A percentile compares a stretch with the other conserved stretches of the same genome.
These are phyloP conservation scores for Blastobotrys arbuscula DNA, from an alignment of 1,139 yeast species.

Conservation along the genomic window DNA sequence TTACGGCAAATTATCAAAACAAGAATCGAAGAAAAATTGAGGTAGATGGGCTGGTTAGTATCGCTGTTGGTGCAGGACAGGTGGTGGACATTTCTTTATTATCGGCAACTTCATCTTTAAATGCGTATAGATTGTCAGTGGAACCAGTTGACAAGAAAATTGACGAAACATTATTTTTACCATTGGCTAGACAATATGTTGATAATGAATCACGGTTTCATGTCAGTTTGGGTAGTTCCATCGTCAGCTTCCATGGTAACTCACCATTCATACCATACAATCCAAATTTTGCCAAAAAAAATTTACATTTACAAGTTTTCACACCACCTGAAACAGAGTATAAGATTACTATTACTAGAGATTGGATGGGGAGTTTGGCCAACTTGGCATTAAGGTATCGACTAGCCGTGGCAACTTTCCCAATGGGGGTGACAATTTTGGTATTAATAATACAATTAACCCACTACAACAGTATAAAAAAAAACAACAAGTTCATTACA, in stretches of 20 bases:
- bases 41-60: background rate
- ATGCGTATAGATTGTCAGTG: constrained; percentile 17
- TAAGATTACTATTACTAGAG: constrained; percentile 28
- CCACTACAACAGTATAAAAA: constrained; percentile 12
- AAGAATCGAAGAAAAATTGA: background rate
- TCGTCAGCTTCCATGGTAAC: constrained; percentile 56
- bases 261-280: constrained; percentile 70
- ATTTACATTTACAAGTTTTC: constrained; percentile 34
- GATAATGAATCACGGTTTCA: constrained; percentile 72
- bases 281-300: constrained; percentile 20
- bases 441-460: constrained; percentile 26
- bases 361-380: constrained; percentile 33
- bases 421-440: constrained; percentile 28
- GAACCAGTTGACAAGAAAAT: background rate
- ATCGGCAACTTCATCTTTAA: constrained; percentile 16
- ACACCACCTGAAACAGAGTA: constrained; percentile 22
- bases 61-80: background rate
- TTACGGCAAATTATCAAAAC: background rate
- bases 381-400: constrained; percentile 34
- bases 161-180: constrained; percentile 36
- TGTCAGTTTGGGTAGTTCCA: constrained; percentile 38
- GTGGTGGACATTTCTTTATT: constrained; percentile 16
- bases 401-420: constrained; percentile 31
- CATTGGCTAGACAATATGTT: constrained; percentile 60
- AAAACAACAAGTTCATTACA: constrained; percentile 38